Evolutionary conservation across 192 early-diverging fungal genomes (phyloP).

Genomic region (Chytriomyces confervae): DNA sequence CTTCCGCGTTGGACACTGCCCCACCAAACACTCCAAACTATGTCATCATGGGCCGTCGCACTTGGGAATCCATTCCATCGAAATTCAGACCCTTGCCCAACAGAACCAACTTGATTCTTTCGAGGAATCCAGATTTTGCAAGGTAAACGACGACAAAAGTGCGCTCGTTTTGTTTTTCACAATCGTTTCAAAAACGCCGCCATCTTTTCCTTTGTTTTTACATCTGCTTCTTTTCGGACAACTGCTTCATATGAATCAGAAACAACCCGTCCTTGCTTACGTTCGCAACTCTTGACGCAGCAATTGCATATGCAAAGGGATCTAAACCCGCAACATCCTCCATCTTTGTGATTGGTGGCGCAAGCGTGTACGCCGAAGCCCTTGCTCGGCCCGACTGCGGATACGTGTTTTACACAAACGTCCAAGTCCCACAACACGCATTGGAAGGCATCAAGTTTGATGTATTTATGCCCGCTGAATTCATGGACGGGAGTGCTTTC

Average conservation of each 20-base stretch:
- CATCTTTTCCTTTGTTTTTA: not conserved
- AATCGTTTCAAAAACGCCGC: not conserved
- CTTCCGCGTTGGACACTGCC: not conserved
- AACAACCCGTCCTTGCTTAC: conserved; percentile 19
- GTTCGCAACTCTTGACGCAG: conserved; percentile 57
- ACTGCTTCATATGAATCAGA: not conserved
- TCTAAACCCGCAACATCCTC: conserved; percentile 17
- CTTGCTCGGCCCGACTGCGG: conserved; percentile 61
- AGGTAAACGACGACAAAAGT: not conserved
- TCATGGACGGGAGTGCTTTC: conserved; percentile 57
- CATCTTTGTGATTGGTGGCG: conserved; percentile 86
- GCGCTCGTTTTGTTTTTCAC: not conserved
- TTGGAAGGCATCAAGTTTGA: not conserved
- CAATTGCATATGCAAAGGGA: conserved; percentile 58
- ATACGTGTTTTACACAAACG: conserved; percentile 73
- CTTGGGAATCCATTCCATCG: conserved; percentile 91
- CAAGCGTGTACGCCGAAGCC: conserved; percentile 73
- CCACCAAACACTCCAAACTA: conserved; percentile 61
- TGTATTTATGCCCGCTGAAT: conserved; percentile 20
- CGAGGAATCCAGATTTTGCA: conserved; percentile 56
- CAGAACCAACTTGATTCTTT: conserved; percentile 87
- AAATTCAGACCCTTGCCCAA: conserved; percentile 78
- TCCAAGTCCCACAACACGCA: conserved; percentile 57
- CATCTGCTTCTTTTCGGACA: too few relatives aligned
- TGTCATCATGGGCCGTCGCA: conserved; percentile 91